Evolutionary conservation across 1,284 basidiomycete species (phyloP), one percentile per base, ranked within the genome.

Genomic region (Ceratobasidium sp.): DNA sequence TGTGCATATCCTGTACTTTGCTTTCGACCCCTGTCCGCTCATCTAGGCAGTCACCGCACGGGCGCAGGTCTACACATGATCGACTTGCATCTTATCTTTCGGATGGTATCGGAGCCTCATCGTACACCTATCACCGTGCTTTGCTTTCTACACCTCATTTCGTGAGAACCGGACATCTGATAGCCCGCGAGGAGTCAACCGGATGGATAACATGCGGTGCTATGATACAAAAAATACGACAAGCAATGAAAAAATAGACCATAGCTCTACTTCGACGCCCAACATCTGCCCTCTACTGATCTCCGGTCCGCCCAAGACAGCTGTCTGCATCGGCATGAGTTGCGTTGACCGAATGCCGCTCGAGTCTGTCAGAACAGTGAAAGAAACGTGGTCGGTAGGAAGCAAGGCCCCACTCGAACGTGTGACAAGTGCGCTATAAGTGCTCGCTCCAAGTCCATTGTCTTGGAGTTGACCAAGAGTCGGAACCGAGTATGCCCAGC

Each of bases 261-360:
- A 55, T 23, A 46, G 18, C 34, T 21, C 64, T 26, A 6, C 8
- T 14, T 8, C 32, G 3, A 23, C 16, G 36, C 21, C 23, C 4
- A 18, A 12, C 57, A 34, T 52, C 32, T n/a, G n/a, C 23, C 64
- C 64, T 5, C 52, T 36, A n/a, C 39, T 69, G 2, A 9, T 26
- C 16, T 57, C 52, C 18, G 64, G 64, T 9, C 64, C 64, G 39
- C 64, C 64, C 2, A 69, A 39, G 2, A 69, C 50, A 21, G 30
- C 64, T n/a, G 50, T 69, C 34, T 69, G 50, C 52, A 69, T 55
- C 9, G 64, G 64, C 52, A 69, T 43, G 3, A 52, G 64, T n/a
- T 57, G 64, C 1, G 64, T 69, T n/a, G 64, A 41, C 23, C 21
- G 23, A 6, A 28, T 16, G 34, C 64, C 64, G 39, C 52, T 69